Base-by-base conservation (phyloP, 768 basidiomycete genomes). In the Cystobasidium tubakii region DNA sequence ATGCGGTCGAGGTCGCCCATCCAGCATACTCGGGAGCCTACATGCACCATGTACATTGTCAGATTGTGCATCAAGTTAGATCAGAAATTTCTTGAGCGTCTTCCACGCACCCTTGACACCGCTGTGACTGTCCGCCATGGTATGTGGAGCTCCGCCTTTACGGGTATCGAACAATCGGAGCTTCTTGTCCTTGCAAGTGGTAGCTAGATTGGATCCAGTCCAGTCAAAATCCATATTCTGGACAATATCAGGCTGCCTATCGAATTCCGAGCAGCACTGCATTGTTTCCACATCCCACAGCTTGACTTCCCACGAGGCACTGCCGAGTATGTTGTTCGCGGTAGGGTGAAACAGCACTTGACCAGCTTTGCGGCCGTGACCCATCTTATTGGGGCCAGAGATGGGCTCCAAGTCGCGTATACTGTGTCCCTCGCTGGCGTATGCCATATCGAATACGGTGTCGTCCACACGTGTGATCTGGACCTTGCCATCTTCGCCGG, bases 341-440 rank as follows among this genome's bases (percentile, higher is more conserved):
- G 90, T 90, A 0, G 95, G 93, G 81, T 98, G 92, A 85, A 91
- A 99, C 34, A 90, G 82, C 50, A 96, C 90, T 79, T 97, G 95
- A 0, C 95, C 95, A 74, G 95, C 87, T 83, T 97, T 96, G 75
- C 92, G 87, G 0, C 89, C 85, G 9, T 78, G 78, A 0, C 77
- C 79, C 46, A 75, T 50, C 43, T 39, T 69, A n/a, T 88, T 87
- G 82, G 91, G 87, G 75, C 87, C 86, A 42, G 87, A 83, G n/a
- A 92, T 87, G 15, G 95, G 94, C 75, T 90, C 89, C 72, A 96
- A 86, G 82, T 97, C 92, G 0, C 91, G 89, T 2, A 84, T 86
- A 90, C 92, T 96, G 60, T 85, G 84, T 23, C 95, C 94, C 44
- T 83, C 83, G 92, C 93, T 96, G 0, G 66, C 50, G 73, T 74